Base-by-base conservation (phyloP, 768 basidiomycete species). In the Crepidotus variabilis region DNA sequence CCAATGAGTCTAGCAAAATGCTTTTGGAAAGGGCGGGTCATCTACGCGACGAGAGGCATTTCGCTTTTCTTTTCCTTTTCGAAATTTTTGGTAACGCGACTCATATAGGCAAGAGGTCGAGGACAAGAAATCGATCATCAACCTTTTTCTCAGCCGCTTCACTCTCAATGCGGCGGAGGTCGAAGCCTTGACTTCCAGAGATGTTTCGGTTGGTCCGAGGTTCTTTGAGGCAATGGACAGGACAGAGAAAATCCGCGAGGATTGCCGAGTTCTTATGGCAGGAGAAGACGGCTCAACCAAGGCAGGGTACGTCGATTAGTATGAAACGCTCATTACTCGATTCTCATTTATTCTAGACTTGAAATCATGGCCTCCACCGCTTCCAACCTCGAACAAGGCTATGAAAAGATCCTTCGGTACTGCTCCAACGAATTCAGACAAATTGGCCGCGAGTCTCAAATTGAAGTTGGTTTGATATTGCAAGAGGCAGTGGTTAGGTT, bases 181-280 rank as follows among this genome's bases (percentile, higher is more conserved):
- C 0, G 83, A 87, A 28, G 84, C 87, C 0, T 76, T 99, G 36
- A 84, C 83, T 0, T 92, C 91, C 9, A 75, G 92, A 35, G 88
- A 95, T 28, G 79, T 94, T 4, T 82, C 88, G 5, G 78, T 97
- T 16, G 88, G 88, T 0, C 67, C 76, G 5, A 76, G 75, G 1
- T 87, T 99, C 64, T 98, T 98, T 67, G 72, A 78, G 2, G 90
- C 91, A 0, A 90, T 98, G 86, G 89, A 92, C 69, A 89, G 89
- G 66, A 87, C 91, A 0, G 87, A 90, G 63, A 75, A 73, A 46
- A 95, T 99, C 58, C 79, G 94, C 33, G 79, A 79, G 11, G 93
- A 97, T 66, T 97, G 94, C 67, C 77, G 86, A 47, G 84, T 94
- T 1, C 77, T 99, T 7, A 87, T 98, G 82, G 81, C 87, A 2